These are phyloP conservation scores for Fusarium cyanostomum DNA, from an alignment of 2,329 filamentous ascomycete species.

Conservation along the genomic window DNA sequence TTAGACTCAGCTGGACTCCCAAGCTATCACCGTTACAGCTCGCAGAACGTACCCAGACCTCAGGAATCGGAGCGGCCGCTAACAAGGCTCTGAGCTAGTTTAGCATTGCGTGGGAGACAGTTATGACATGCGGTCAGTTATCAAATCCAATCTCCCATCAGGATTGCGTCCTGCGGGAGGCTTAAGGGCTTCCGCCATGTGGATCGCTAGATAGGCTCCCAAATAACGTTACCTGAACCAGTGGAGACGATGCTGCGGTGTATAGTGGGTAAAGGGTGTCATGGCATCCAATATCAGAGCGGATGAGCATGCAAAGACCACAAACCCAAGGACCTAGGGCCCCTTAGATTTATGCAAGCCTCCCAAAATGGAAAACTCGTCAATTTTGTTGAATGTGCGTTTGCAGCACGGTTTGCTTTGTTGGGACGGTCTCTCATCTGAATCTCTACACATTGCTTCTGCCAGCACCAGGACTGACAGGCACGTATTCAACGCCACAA, in stretches of 20 bases:
- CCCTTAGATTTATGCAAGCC: background rate
- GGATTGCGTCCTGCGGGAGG: too few relatives aligned
- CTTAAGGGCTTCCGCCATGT: background rate
- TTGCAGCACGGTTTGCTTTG: conserved; percentile 6
- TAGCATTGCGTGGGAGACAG: background rate
- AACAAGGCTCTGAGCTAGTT: background rate
- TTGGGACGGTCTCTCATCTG: background rate
- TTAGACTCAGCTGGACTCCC: too few relatives aligned
- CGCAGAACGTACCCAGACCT: background rate
- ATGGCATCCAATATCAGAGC: too few relatives aligned
- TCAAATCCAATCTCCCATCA: background rate
- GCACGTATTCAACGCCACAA: background rate
- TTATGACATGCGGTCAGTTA: background rate
- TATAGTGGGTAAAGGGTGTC: background rate
- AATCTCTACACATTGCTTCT: background rate
- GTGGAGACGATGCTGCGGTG: background rate
- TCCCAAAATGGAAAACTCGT: background rate
- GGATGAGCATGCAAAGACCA: too few relatives aligned
- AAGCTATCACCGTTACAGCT: too few relatives aligned
- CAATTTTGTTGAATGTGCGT: background rate
- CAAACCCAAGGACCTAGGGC: background rate
- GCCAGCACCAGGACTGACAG: background rate
- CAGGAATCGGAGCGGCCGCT: background rate
- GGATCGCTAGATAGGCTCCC: background rate
- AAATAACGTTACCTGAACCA: background rate